These are phyloP conservation scores for Metschnikowia amazonensis DNA, from an alignment of 805 yeast genomes.

Conservation along the genomic window DNA sequence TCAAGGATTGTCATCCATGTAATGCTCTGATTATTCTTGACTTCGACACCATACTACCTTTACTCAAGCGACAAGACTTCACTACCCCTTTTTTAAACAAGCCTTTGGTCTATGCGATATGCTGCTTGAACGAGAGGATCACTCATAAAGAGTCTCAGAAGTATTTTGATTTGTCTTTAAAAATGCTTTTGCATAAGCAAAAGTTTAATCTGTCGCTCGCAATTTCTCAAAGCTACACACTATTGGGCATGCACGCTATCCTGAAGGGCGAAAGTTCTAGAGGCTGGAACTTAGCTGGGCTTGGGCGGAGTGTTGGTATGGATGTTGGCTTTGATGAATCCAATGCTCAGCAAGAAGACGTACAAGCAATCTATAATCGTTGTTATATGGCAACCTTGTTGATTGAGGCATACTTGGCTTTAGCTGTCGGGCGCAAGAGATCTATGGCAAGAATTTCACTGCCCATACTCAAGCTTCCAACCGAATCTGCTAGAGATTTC, in stretches of 20 bases:
- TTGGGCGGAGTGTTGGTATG: slow-evolving; percentile 15
- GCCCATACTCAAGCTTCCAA: slow-evolving; percentile 14
- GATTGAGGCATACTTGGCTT: slow-evolving; percentile 15
- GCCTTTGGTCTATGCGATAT: slow-evolving; percentile 16
- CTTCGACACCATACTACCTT: slow-evolving; percentile 8
- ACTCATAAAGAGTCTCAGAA: slow-evolving; percentile 15
- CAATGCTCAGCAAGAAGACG: slow-evolving; percentile 6
- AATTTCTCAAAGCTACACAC: slow-evolving; percentile 15
- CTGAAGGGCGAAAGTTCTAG: slow-evolving; percentile 17
- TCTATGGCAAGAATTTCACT: slow-evolving; percentile 7
- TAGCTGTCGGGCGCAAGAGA: slow-evolving; percentile 16
- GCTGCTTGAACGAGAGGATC: slow-evolving; percentile 13
- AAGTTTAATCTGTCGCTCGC: slow-evolving; percentile 12
- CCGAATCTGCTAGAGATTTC: slow-evolving; percentile 13
- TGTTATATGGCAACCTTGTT: slow-evolving; percentile 15
- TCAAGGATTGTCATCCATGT: slow-evolving; percentile 9
- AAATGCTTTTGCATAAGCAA: slow-evolving; percentile 9
- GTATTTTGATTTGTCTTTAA: slow-evolving; percentile 10
- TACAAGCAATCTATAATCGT: slow-evolving; percentile 7
- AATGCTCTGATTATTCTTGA: slow-evolving; percentile 12
- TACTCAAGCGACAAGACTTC: slow-evolving; percentile 11
- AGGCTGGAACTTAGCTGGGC: slow-evolving; percentile 17
- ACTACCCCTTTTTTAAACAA: slow-evolving; percentile 10
- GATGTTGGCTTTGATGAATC: slow-evolving; percentile 17
- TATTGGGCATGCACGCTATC: slow-evolving; percentile 14